Base-by-base conservation (phyloP, 2,329 filamentous ascomycete species). In the Tolypocladium amazonense region DNA sequence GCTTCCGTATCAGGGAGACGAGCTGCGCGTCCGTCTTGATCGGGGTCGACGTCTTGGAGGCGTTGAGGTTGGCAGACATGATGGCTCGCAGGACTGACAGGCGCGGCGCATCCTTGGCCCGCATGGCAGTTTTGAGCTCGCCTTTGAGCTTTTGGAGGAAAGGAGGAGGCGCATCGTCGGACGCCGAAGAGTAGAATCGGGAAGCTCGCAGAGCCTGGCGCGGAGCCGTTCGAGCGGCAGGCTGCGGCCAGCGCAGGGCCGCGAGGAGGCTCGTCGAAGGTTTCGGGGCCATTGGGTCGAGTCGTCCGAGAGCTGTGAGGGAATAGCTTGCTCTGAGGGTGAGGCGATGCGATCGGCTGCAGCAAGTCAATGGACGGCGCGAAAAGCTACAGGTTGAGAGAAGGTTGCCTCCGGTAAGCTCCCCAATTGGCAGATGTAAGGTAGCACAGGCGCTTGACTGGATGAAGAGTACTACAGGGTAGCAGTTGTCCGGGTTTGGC, bases 41-140 rank as follows among this genome's bases (percentile, higher is more conserved):
- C n/a, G 89, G 89, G 45, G 76, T 78, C 45, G 80, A 69, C 18
- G 88, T 90, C 75, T 92, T 92, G 70, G 85, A 87, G 39, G 88
- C 86, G 73, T 92, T 92, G 66, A 87, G 85, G 62, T 88, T 85
- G 63, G 88, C 82, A 38, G 88, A 79, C 64, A 92, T 80, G 62
- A 92, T 76, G 47, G 80, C 73, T 65, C 89, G 87, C 56, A 93
- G 80, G 43, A 90, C 88, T 45, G 81, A 76, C 33, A 92, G 82
- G 2, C 87, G 84, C 33, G 83, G 76, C 33, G 78, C 73, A 69
- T 88, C 85, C 72, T 87, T 88, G 65, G 79, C 78, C 61, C 81
- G 80, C 85, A 88, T 88, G 56, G 86, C 85, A 12, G 77, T 73
- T 75, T 88, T 88, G 62, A 88, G 77, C 65, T 88, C 85, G 63